Base-by-base conservation (phyloP, 1,139 yeast species). In the Suhomyces kunorum region DNA sequence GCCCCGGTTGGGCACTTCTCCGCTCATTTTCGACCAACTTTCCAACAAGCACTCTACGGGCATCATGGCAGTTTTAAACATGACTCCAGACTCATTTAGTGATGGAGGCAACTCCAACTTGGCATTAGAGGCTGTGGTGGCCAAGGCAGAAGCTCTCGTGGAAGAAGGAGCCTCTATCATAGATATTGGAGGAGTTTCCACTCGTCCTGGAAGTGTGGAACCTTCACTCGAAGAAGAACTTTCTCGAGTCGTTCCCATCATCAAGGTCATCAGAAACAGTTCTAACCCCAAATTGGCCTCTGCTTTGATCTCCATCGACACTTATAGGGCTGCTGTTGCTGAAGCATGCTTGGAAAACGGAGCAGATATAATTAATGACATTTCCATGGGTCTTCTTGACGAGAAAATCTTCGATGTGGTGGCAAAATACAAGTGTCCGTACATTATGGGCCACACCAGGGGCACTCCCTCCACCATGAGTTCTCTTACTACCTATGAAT, bases 11-110 rank as follows among this genome's bases (percentile, higher is more conserved):
- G 42, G 50, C 1, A 61, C 59, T 37, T 26, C 22, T 22, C 62
- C 44, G 12, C 48, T 77, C 23, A 55, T 58, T 35, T 76, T 75
- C 50, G 80, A 76, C 40, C 62, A 59, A 36, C 44, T 59, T 16
- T 51, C 61, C 29, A 51, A 63, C 31, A 59, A 63, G 14, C 63
- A 69, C 14, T 58, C 61, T 13, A 80, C 87, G 0, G 56, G 66
- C 32, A 61, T 89, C 36, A 92, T 92, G 98, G 95, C 90, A 1
- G 83, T 92, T 34, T 61, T 92, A 43, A 92, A 92, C 55, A 76
- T 85, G 15, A 92, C 98, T 0, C 97, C 98, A 0, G 98, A 94
- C 58, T 89, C 97, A 0, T 92, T 92, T 56, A 87, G 96, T 38
- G 98, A 94, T 61, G 98, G 96, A 1, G 90, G 95, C n/a, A 52